Evolutionary conservation across 371 early-diverging fungal species (phyloP).

Genomic region (Fennellomyces sp.): DNA sequence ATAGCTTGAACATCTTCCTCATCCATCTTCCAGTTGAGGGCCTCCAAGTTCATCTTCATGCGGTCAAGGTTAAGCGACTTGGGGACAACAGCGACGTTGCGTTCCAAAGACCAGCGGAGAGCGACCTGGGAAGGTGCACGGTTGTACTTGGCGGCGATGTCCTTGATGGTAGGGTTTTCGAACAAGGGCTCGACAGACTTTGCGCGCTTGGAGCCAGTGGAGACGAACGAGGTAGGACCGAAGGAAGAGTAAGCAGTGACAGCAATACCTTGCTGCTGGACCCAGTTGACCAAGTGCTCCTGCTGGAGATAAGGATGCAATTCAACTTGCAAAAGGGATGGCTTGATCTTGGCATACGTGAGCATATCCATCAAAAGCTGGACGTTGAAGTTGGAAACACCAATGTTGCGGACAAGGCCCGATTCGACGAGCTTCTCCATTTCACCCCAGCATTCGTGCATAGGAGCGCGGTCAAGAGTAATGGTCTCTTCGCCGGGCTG

Average conservation of each 20-base stretch:
- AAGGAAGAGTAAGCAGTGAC: conserved; percentile 67
- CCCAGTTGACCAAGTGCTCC: conserved; percentile 32
- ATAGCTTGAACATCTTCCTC: conserved; percentile 36
- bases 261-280: conserved; percentile 32
- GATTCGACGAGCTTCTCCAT: conserved; percentile 30
- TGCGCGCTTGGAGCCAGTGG: conserved; percentile 34
- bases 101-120: conserved; percentile 61
- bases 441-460: conserved; percentile 39
- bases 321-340: conserved; percentile 63
- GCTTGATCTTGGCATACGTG: conserved; percentile 51
- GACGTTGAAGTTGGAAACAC: conserved; percentile 58
- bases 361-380: conserved; percentile 49
- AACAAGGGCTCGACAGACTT: conserved; percentile 29
- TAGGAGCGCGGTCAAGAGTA: conserved; percentile 27
- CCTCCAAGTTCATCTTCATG: conserved; percentile 48
- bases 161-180: conserved; percentile 38
- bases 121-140: conserved; percentile 53
- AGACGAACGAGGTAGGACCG: conserved; percentile 60
- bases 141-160: conserved; percentile 40
- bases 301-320: conserved; percentile 73
- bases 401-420: conserved; percentile 46
- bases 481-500: conserved; percentile 24
- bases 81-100: conserved; percentile 67
- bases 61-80: conserved; percentile 57
- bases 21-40: conserved; percentile 30